These are phyloP conservation scores for Cercospora berteroae DNA, from an alignment of 2,329 filamentous ascomycete species.

Conservation along the genomic window DNA sequence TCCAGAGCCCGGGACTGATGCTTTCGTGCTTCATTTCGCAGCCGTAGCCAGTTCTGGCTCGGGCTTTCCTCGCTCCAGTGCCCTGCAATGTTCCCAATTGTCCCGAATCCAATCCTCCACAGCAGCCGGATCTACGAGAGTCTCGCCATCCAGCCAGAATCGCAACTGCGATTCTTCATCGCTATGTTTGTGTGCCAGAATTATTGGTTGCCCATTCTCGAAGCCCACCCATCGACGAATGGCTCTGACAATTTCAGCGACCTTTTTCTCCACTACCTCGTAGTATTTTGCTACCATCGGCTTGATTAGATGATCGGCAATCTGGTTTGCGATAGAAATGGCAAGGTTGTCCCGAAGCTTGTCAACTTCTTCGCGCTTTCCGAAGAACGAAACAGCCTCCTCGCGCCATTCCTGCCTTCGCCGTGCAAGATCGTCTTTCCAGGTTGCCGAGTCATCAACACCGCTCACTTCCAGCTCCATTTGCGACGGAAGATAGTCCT, in stretches of 20 bases:
- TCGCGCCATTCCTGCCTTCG: conserved; percentile 50
- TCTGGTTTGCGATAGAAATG: conserved; percentile 24
- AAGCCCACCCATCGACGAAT: conserved; percentile 32
- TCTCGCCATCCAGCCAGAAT: conserved; percentile 16
- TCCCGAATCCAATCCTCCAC: conserved; percentile 26
- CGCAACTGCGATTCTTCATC: conserved; percentile 30
- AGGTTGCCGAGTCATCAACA: background rate
- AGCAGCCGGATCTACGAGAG: conserved; percentile 15
- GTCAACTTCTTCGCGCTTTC: conserved; percentile 25
- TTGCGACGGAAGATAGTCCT: conserved; percentile 61
- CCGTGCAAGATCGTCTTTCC: conserved; percentile 12
- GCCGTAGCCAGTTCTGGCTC: background rate
- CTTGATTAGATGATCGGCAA: conserved; percentile 26
- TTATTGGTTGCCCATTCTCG: conserved; percentile 9
- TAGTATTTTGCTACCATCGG: conserved; percentile 23
- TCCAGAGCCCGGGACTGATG: background rate
- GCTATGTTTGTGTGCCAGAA: conserved; percentile 20
- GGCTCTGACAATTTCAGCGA: conserved; percentile 32
- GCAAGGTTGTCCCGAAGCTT: conserved; percentile 21
- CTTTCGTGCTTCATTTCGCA: background rate
- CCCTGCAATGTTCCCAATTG: conserved; percentile 32
- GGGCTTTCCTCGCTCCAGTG: conserved; percentile 22
- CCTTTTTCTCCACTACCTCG: conserved; percentile 22
- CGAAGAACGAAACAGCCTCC: conserved; percentile 51
- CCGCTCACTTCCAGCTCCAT: conserved; percentile 33